Evolutionary conservation across 2,329 filamentous ascomycete species (phyloP), one percentile per base, ranked within the genome.

Genomic region (Talaromyces sp.): DNA sequence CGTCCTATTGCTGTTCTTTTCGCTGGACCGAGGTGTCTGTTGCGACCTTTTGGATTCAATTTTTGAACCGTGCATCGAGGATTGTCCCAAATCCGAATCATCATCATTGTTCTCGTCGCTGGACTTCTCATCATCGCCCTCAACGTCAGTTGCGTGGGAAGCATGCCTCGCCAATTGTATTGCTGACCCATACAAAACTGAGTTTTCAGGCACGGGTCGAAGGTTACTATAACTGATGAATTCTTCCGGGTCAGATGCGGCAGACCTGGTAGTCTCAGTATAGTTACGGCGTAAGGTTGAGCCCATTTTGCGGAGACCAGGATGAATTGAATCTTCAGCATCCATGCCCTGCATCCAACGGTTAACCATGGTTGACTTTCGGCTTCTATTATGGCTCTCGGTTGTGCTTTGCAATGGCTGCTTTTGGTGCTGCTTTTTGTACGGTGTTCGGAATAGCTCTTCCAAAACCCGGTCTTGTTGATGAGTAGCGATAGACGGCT

Each of bases 401-500:
- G 85, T 82, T 1, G 83, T 86, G 19, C 84, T 82, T 58, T 87
- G 76, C 2, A 85, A 81, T 8, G 83, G 82, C 55, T 85, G 80
- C 62, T 88, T n/a, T n/a, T n/a, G n/a, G n/a, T n/a, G n/a, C n/a
- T n/a, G n/a, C n/a, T n/a, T n/a, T n/a, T n/a, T n/a, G 29, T 89
- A 91, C 0, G 86, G 85, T 19, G 84, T 81, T 63, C 91, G 84
- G 72, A 98, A 98, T 0, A 98, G 91, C 70, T 97, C 93, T 65
- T 96, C 93, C 24, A 98, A 78, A 8, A 91, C 93, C 58, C 87
- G 87, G 67, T 97, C 93, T 70, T 97, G 96, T 67, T 93, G 90
- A 68, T 89, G 93, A 1, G 92, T 95, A 38, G 89, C 87, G 57
- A 96, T 86, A 0, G 93, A 97, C 62, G 93, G 92, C 71, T 96